Base-by-base conservation (phyloP, 352 stramenopile species). In the Hyaloperonospora arabidopsidis region DNA sequence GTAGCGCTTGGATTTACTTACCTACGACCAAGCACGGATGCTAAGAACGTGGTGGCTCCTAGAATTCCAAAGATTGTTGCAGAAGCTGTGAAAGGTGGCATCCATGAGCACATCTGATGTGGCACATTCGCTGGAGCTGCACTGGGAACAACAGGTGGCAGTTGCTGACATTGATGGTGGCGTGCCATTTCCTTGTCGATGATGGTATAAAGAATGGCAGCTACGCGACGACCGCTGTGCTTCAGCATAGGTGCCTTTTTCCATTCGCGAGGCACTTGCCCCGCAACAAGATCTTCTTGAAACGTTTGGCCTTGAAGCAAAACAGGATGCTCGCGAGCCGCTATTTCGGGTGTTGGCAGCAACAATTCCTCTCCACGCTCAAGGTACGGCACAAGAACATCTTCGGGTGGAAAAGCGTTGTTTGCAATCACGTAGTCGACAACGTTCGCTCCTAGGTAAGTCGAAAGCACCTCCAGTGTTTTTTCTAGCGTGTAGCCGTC, bases 341-440 rank as follows among this genome's bases (percentile, higher is more conserved):
- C 50, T 68, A 93, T 76, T 32, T 78, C 79, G 1, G 72, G 59
- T 0, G 76, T 89, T 17, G 83, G 79, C 15, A 91, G 52, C 49
- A 93, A 54, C 19, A 93, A 54, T 59, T 77, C 67, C 47, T 93
- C 83, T 15, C 79, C 83, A 35, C 82, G 68, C n/a, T 79, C 76
- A 28, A 91, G 70, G 54, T 85, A 88, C 25, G 74, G 74, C 17
- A 54, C 68, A 34, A 91, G 65, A 7, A 84, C 67, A 18, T 81
- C 66, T 2, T 74, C 57, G 0, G 75, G 63, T 29, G 80, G 80
- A 0, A 74, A 50, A 0, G 75, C 74, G 53, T 91, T 89, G 59
- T 93, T 93, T 0, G 83, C 83, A 54, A 93, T 89, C 38, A 93
- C 70, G 38, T 93, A 93, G 64, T 93, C 83, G 48, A 93, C 82